Percentiles rank a stretch among this genome's conserved stretches.
These are phyloP conservation scores for Cynanchum wilfordii DNA, from an alignment of 257 asterid genomes.

Conservation along the genomic window DNA sequence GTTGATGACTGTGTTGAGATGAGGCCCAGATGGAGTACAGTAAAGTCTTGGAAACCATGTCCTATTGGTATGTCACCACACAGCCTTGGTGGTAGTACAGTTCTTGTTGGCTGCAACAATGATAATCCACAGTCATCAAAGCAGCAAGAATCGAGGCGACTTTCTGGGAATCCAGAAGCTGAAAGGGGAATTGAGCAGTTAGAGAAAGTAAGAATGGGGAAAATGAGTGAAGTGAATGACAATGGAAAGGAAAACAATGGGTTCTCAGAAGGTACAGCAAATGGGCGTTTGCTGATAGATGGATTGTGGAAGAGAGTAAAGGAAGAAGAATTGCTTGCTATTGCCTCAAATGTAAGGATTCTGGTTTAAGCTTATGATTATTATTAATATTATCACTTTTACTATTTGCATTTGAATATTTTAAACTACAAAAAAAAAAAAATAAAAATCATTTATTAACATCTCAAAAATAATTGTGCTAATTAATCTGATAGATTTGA, in stretches of 20 bases:
- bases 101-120: conserved; percentile 42
- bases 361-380: conserved; percentile 4
- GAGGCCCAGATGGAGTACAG: conserved; percentile 44
- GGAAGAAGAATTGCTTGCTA: conserved; percentile 40
- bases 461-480: too few relatives aligned
- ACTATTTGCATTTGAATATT: too few relatives aligned
- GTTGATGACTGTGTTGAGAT: conserved; percentile 4
- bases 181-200: conserved; percentile 28
- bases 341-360: conserved; percentile 55
- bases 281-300: conserved; percentile 56
- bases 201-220: conserved; percentile 25
- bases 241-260: conserved; percentile 6
- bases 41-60: conserved; percentile 63
- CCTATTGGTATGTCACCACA: conserved; percentile 84
- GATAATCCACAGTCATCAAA: conserved; percentile 19
- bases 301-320: conserved; percentile 65
- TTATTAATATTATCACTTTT: too few relatives aligned
- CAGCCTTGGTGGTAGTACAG: conserved; percentile 42
- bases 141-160: conserved; percentile 16
- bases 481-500: too few relatives aligned
- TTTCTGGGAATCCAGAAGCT: conserved; percentile 48
- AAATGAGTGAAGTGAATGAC: conserved; percentile 17
- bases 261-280: conserved; percentile 24
- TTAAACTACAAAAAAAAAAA: too few relatives aligned
- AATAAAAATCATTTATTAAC: too few relatives aligned